These are phyloP conservation scores for Talaromyces sp. DNA, from an alignment of 2,329 filamentous ascomycete genomes.

Conservation along the genomic window DNA sequence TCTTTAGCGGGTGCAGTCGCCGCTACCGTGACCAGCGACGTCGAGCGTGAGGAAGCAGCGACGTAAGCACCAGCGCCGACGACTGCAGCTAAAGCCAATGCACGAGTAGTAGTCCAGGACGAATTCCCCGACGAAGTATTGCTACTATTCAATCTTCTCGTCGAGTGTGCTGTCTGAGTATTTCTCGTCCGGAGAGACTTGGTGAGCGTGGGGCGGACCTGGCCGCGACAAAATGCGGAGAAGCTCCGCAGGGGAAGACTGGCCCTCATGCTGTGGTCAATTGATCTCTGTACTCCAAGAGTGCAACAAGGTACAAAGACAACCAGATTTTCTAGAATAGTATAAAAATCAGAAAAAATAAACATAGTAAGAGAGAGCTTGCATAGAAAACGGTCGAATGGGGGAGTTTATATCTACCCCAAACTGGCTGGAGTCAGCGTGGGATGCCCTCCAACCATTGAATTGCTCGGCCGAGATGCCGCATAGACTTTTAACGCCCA, in stretches of 20 bases:
- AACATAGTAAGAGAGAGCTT: neutral
- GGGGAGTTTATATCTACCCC: neutral
- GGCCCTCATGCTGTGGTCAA: constrained; percentile 11
- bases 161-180: neutral
- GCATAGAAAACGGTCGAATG: neutral
- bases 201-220: constrained; percentile 23
- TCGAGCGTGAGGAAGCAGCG: constrained; percentile 43
- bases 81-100: constrained; percentile 48
- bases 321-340: too few species aligned
- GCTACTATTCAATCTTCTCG: constrained; percentile 18
- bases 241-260: constrained; percentile 1
- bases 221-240: constrained; percentile 22
- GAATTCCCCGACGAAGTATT: constrained; percentile 19
- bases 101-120: constrained; percentile 48
- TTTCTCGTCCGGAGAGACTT: neutral
- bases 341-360: neutral
- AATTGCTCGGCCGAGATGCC: constrained; percentile 9
- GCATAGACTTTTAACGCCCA: neutral
- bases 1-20: constrained; percentile 16
- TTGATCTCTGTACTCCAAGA: neutral
- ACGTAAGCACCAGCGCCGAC: constrained; percentile 53
- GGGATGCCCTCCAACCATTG: neutral
- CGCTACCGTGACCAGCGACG: constrained; percentile 18
- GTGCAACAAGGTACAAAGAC: too few species aligned
- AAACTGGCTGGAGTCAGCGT: neutral